Percentiles rank a stretch among this genome's conserved stretches.
Conservation (phyloP, 2,329 filamentous ascomycete species). For the Aspergillus ustus region DNA sequence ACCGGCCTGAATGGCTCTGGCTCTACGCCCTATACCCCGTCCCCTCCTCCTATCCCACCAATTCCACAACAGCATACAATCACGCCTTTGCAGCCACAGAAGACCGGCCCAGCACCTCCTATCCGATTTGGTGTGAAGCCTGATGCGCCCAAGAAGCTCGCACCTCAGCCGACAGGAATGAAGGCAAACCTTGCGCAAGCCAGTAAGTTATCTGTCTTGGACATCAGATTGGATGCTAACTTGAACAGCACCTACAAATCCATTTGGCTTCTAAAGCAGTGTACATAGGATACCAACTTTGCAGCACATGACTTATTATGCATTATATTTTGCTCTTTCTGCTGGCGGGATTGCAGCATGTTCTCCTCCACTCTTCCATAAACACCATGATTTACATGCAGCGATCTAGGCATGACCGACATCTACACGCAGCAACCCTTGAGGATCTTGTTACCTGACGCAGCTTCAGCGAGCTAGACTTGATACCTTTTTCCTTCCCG, state of each 20-base stretch:
- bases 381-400: constrained; percentile 19
- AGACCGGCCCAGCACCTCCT: constrained; percentile 83
- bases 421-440: constrained; percentile 14
- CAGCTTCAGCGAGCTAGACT: constrained; percentile 29
- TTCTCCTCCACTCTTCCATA: constrained; percentile 18
- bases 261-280: constrained; percentile 66
- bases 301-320: constrained; percentile 31
- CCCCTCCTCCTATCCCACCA: constrained; percentile 59
- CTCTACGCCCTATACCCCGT: constrained; percentile 52
- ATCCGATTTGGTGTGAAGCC: constrained; percentile 83
- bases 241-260: constrained; percentile 66
- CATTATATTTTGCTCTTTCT: constrained; percentile 24
- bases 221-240: not conserved
- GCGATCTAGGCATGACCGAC: constrained; percentile 17
- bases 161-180: constrained; percentile 83
- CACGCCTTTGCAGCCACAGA: constrained; percentile 72
- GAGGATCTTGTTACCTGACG: constrained; percentile 18
- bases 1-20: constrained; percentile 57
- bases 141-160: constrained; percentile 73
- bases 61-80: constrained; percentile 63
- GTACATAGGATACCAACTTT: constrained; percentile 34
- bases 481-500: constrained; percentile 15
- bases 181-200: constrained; percentile 91
- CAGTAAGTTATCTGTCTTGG: constrained; percentile 69
- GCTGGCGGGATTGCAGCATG: constrained; percentile 23